Conservation (phyloP, 306 rosid genomes). For the Ziziphus jujuba region DNA sequence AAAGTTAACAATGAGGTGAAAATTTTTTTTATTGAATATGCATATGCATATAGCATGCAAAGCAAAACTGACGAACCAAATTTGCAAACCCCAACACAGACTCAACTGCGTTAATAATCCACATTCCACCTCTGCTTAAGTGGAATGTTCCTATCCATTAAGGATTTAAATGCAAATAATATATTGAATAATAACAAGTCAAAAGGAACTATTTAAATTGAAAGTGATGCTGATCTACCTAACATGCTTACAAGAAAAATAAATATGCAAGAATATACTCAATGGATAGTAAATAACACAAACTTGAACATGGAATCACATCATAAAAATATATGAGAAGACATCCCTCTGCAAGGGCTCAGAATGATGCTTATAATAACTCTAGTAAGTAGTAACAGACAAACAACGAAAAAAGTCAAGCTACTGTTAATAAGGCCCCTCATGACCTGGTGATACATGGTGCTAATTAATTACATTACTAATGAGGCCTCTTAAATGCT, state of each 20-base stretch:
- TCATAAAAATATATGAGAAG: neutral
- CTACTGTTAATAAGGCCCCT: conserved; percentile 22
- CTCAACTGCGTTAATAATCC: too few species aligned
- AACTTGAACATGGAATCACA: neutral
- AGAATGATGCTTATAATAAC: conserved; percentile 1
- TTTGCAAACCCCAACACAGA: too few species aligned
- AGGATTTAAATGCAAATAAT: too few species aligned
- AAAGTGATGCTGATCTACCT: neutral
- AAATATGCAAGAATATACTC: neutral
- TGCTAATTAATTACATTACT: conserved; percentile 37
- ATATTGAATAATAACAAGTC: too few species aligned
- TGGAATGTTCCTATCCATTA: too few species aligned
- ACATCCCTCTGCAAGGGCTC: neutral
- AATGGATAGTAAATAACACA: neutral
- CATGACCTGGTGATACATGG: conserved; percentile 24
- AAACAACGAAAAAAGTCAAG: neutral
- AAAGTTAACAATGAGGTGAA: too few species aligned
- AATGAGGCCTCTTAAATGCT: conserved; percentile 67
- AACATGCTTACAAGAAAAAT: too few species aligned
- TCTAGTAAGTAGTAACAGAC: neutral
- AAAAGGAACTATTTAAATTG: neutral
- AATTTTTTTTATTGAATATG: too few species aligned
- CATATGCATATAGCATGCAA: too few species aligned
- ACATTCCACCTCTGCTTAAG: too few species aligned
- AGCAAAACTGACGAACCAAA: too few species aligned